phyloP scores from a whole-genome alignment of 108 stramenopile genomes.

The Nitzschia putrida region DNA sequence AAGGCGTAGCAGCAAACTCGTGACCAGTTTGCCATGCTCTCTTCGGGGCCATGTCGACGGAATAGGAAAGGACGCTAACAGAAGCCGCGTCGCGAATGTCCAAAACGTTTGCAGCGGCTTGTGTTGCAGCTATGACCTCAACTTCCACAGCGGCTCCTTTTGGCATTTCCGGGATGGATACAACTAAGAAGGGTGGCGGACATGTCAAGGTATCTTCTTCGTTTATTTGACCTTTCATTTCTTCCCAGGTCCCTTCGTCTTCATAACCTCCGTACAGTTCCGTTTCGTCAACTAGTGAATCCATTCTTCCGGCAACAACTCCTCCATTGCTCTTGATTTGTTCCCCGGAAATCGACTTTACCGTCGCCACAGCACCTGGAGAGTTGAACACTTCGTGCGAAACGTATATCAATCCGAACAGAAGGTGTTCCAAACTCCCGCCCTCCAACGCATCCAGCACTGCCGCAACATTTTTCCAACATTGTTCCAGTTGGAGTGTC shows the following conservation, averaged over 20 bases:
- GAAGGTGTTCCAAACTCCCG: slow-evolving; percentile 54
- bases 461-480: slow-evolving; percentile 82
- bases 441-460: slow-evolving; percentile 79
- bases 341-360: slow-evolving; percentile 44
- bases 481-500: slow-evolving; percentile 68
- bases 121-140: slow-evolving; percentile 67
- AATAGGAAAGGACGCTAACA: background rate
- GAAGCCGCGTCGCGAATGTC: slow-evolving; percentile 26
- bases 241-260: slow-evolving; percentile 78
- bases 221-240: slow-evolving; percentile 36
- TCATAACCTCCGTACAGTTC: slow-evolving; percentile 78
- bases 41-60: background rate
- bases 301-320: slow-evolving; percentile 64
- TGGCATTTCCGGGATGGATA: slow-evolving; percentile 80
- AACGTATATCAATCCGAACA: slow-evolving; percentile 71
- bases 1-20: slow-evolving; percentile 11
- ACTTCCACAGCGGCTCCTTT: slow-evolving; percentile 77
- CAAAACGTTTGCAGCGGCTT: slow-evolving; percentile 50
- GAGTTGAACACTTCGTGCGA: slow-evolving; percentile 29
- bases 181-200: slow-evolving; percentile 59
- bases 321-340: slow-evolving; percentile 60
- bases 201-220: background rate
- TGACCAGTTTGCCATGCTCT: slow-evolving; percentile 66
- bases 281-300: slow-evolving; percentile 46
- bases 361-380: slow-evolving; percentile 9